A percentile compares a stretch with the other conserved stretches of the same genome.
Conservation (phyloP, 495 filamentous ascomycete species). For the Aspergillus carlsbadensis region DNA sequence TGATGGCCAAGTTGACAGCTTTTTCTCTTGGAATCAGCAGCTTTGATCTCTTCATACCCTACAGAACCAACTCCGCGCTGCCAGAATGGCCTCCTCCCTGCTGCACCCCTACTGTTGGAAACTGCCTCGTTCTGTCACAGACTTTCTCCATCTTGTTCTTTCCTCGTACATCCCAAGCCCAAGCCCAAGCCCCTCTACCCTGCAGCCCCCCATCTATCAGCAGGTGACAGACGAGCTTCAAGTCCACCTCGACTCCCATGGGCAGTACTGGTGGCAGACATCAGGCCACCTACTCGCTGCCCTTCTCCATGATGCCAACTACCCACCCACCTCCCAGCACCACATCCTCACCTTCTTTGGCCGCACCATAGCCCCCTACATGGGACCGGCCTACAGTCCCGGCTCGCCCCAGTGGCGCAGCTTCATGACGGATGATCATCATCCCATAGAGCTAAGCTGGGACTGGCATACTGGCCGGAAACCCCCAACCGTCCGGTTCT, state of each 20-base stretch:
- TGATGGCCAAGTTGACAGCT: no score
- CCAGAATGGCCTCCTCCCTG: no score
- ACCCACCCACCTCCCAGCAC: background rate
- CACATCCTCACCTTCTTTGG: slow-evolving; percentile 2
- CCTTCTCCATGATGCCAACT: slow-evolving; percentile 1
- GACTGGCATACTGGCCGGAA: slow-evolving; percentile 3
- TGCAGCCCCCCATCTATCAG: no score
- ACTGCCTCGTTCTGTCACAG: no score
- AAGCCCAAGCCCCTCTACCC: no score
- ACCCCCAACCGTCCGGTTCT: background rate
- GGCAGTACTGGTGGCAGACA: background rate
- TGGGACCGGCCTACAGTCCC: background rate
- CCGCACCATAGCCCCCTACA: background rate
- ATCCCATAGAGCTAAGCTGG: slow-evolving; percentile 10
- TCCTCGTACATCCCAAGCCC: no score
- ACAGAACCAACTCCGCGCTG: no score
- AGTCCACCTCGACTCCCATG: background rate
- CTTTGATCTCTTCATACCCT: no score
- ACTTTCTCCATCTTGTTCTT: no score
- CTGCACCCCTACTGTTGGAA: no score
- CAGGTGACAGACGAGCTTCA: no score
- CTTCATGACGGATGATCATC: slow-evolving; percentile 10
- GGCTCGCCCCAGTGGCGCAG: background rate
- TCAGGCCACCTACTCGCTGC: background rate
- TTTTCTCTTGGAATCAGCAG: no score